Percentiles rank a stretch among this genome's conserved stretches.
These are phyloP conservation scores for Thalassiosira profunda DNA, from an alignment of 108 stramenopile species.

Conservation along the genomic window DNA sequence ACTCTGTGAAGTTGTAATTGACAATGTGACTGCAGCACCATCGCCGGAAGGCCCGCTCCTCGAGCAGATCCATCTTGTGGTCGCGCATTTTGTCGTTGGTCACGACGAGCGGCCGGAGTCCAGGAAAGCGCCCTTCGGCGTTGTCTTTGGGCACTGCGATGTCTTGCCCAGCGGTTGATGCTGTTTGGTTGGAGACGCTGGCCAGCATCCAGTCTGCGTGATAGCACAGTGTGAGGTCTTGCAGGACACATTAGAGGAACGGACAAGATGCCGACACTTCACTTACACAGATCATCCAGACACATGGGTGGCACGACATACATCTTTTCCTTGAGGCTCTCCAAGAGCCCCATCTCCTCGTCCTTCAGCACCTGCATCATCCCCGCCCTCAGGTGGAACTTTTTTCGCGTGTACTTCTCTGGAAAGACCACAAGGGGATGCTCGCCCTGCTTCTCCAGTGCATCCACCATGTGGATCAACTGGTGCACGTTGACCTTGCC, in stretches of 20 bases:
- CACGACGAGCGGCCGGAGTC: slow-evolving; percentile 46
- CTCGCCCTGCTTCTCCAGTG: slow-evolving; percentile 59
- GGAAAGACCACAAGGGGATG: slow-evolving; percentile 43
- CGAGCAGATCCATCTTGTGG: slow-evolving; percentile 46
- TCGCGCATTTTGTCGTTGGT: slow-evolving; percentile 60
- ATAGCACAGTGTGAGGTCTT: too few relatives aligned
- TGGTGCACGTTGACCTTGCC: slow-evolving; percentile 48
- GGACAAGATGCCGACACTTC: too few relatives aligned
- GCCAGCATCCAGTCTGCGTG: slow-evolving; percentile 67
- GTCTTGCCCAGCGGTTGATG: slow-evolving; percentile 24
- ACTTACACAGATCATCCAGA: slow-evolving; percentile 46
- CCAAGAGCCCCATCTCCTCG: slow-evolving; percentile 38
- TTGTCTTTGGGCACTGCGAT: slow-evolving; percentile 46
- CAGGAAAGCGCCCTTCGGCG: slow-evolving; percentile 45
- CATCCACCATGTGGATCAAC: slow-evolving; percentile 65
- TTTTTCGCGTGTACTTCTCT: slow-evolving; percentile 46
- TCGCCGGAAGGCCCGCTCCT: slow-evolving; percentile 48
- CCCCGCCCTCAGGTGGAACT: slow-evolving; percentile 49
- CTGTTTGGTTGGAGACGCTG: slow-evolving; percentile 49
- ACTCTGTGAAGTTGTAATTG: slow-evolving; percentile 52
- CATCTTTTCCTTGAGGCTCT: slow-evolving; percentile 44
- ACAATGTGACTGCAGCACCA: slow-evolving; percentile 55
- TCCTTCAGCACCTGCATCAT: slow-evolving; percentile 47
- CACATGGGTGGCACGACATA: slow-evolving; percentile 67
- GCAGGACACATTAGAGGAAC: too few relatives aligned